Evolutionary conservation across 345 rosid species (phyloP).

Genomic region (Erucastrum elatum): DNA sequence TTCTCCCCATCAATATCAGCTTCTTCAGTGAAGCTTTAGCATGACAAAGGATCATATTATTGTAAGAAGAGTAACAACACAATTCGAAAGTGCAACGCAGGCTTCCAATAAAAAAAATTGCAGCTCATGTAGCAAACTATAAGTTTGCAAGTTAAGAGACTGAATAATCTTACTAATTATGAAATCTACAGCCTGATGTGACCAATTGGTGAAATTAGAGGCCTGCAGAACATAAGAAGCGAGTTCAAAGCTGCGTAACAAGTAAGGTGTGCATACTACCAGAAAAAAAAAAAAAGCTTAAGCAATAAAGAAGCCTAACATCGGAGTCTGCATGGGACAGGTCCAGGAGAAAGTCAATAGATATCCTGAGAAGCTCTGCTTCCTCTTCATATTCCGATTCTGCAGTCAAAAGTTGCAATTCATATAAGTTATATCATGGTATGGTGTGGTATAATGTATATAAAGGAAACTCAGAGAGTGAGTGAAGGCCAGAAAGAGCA

Average conservation of each 20-base stretch:
- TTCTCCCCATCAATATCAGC: constrained; percentile 51
- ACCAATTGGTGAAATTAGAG: constrained; percentile 69
- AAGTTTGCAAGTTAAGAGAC: neutral
- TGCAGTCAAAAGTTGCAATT: constrained; percentile 41
- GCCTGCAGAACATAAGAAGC: constrained; percentile 48
- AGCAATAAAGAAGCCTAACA: constrained; percentile 44
- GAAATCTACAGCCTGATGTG: constrained; percentile 93
- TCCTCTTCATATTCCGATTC: constrained; percentile 58
- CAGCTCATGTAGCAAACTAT: no score
- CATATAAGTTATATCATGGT: constrained; percentile 7
- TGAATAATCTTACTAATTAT: constrained; percentile 45
- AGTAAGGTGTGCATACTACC: neutral
- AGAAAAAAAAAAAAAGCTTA: constrained; percentile 5
- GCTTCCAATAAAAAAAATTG: neutral
- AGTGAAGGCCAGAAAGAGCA: neutral
- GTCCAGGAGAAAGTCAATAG: constrained; percentile 77
- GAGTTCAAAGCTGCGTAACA: constrained; percentile 2
- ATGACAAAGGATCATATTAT: constrained; percentile 12
- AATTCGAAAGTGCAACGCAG: neutral
- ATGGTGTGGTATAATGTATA: no score
- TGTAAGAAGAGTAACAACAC: neutral
- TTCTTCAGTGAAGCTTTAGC: constrained; percentile 63
- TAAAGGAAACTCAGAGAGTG: constrained; percentile 1
- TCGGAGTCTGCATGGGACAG: constrained; percentile 55
- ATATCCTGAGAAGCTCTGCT: constrained; percentile 65